Evolutionary conservation across 2,329 filamentous ascomycete genomes (phyloP), one percentile per base, ranked within the genome.

Genomic region (Claviceps sp.): DNA sequence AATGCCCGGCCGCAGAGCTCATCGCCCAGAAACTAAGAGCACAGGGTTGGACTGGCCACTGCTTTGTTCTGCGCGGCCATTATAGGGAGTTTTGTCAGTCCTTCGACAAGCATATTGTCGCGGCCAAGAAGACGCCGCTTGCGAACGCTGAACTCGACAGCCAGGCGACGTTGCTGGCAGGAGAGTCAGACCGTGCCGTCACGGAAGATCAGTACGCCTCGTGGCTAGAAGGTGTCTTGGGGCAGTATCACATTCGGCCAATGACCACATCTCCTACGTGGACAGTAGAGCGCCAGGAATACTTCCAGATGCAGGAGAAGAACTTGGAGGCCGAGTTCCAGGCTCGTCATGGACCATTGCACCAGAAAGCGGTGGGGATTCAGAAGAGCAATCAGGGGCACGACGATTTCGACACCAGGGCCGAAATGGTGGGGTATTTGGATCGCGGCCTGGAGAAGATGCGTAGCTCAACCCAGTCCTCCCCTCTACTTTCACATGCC

Each of bases 61-160:
- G 69, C 54, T 79, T 79, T 57, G 65, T 79, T 7, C 67, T 80
- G 37, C 78, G 78, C 58, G 76, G 77, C 0, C 74, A 77, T 50
- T 80, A 75, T 58, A 69, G 70, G 47, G 76, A 79, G 55, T 79
- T 79, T 54, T 75, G 74, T 16, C 66, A 67, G 26, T 75, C 73
- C 0, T 79, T 77, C 55, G 70, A 72, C 54, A 72, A 72, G 54
- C 73, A 76, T 54, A 74, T 78, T 54, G 67, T 66, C 20, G 71
- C 69, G 4, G 58, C 63, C 34, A 72, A 66, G 54, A 74, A 68
- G 59, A 70, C 68, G 1, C 62, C 67, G 22, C 65, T 65, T 7
- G 67, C 67, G n/a, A 67, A 65, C 40, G 64, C 69, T 44, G 70
- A 72, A 52, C 53, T 68, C 2, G 70, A 71, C 45, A 62, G 40